Evolutionary conservation across 495 filamentous ascomycete genomes (phyloP), one percentile per base, ranked within the genome.

Genomic region (Podospora pseudopauciseta): DNA sequence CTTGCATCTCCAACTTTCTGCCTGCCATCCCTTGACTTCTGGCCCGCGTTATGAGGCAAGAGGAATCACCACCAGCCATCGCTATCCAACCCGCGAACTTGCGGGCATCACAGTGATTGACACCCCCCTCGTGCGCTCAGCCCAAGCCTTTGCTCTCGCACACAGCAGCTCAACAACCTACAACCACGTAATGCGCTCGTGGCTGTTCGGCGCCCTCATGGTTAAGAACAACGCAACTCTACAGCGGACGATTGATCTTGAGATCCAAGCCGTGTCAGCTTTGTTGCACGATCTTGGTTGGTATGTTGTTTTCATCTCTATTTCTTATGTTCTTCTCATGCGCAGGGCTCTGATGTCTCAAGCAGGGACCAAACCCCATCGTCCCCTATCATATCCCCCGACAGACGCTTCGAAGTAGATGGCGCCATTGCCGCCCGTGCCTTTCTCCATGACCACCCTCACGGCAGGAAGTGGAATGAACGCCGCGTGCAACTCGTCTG

Each of bases 331-430:
- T 57, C 54, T 18, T 16, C 18, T 11, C 54, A 7, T 20, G 39
- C n/a, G 55, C n/a, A 4, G 23, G 6, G 18, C n/a, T 20, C 59
- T 61, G 27, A 61, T 26, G 9, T 28, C 7, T 7, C 6, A 7
- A 32, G 26, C 7, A 61, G 59, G 84, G 78, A 75, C 59, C 64
- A 63, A 5, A 79, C 71, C 0, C 68, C 70, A 4, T 70, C 68
- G 59, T 65, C 68, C 62, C 34, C 34, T 5, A 30, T 85, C 32
- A 66, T 83, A 11, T 77, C 74, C 18, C 60, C 66, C 9, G 82
- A 85, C 71, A 83, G 82, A 64, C 77, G 85, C 4, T 87, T 87
- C 74, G 85, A 88, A 69, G 85, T 88, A 32, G 84, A 88, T 65
- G 77, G 85, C 55, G 86, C 85, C 6, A 79, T 84, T 67, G 78